Evolutionary conservation across 2,329 filamentous ascomycete genomes (phyloP), one percentile per base, ranked within the genome.

Genomic region (Incumbomyces lentus): DNA sequence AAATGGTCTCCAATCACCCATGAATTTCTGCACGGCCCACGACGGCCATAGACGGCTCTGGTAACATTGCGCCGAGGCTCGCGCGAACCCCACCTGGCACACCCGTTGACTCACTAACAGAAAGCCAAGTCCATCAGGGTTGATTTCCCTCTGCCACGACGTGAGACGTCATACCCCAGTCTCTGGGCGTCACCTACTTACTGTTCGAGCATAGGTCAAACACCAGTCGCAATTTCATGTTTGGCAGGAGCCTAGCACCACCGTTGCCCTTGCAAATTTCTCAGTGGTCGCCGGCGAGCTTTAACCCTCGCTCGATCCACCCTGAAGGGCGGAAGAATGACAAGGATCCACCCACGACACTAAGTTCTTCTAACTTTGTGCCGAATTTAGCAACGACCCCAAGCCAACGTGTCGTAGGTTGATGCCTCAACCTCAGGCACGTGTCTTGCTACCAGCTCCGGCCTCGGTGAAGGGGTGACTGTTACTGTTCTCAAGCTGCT

Each of bases 251-350:
- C 42, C 42, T 45, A 33, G 42, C 10, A 38, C 8, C 17, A 22
- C 19, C 19, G 42, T 29, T 35, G 42, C 14, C 34, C 42, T 38
- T 45, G 42, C 42, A 45, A 29, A 16, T 11, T 18, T 16, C 18
- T 10, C 19, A 45, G 8, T 36, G 42, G 34, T 22, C 34, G 19
- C 42, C 42, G 30, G n/a, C 33, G 17, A 45, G 17, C 33, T 37
- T 8, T 7, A 3, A 17, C 17, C 3, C 42, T 45, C 11, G 7
- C 42, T 45, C 11, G 33, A 19, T 31, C 22, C 31, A 11, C 33
- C 19, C 33, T 34, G 38, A 18, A 45, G 42, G 42, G 42, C 42
- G 42, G 19, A 45, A 30, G n/a, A 17, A 18, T 44, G 14, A 14
- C 19, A 17, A 17, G 32, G 34, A 32, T 18, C 22, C n/a, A 35